Evolutionary conservation across 768 basidiomycete genomes (phyloP), one percentile per base, ranked within the genome.

Genomic region (Podaxis sp.): DNA sequence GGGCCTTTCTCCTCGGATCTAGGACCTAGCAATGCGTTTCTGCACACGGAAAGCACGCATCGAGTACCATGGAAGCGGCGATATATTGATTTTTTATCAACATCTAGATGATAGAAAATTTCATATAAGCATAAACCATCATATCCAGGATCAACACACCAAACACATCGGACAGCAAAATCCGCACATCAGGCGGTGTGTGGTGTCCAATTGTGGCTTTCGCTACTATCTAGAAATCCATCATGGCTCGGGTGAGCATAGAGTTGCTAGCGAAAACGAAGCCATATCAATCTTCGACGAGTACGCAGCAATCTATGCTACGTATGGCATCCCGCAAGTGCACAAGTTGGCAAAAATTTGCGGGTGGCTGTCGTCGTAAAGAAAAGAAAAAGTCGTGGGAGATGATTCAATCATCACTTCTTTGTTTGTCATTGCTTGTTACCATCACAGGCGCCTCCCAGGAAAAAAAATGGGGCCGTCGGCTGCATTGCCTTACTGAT

Each of bases 201-300:
- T 11, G 22, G 62, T 48, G 20, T 38, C 5, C 26, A 15, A 48
- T 2, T 86, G 83, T 87, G 78, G 82, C 84, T 86, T 80, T 75
- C 84, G 80, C 84, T 78, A 87, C 86, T 87, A 87, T 87, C 86
- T 87, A 87, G 86, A 82, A 86, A 81, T 79, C 84, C 84, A 84
- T 87, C 85, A 86, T 62, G 13, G 61, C 61, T 85, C 55, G 81
- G 67, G 41, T 67, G 71, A 74, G 77, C 76, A 82, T 87, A 87
- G 84, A 77, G 86, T 82, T 85, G 86, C 86, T 87, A 87, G 86
- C 86, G 86, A 87, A 87, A 80, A 86, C 74, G 86, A 85, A 86
- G 86, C 86, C 69, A n/a, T 8, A n/a, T 69, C 68, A 48, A 66
- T 87, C 80, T 87, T 60, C 79, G 84, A 85, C 82, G 72, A 58